Base-by-base conservation (phyloP, 257 asterid species). In the Marsdenia floribunda region DNA sequence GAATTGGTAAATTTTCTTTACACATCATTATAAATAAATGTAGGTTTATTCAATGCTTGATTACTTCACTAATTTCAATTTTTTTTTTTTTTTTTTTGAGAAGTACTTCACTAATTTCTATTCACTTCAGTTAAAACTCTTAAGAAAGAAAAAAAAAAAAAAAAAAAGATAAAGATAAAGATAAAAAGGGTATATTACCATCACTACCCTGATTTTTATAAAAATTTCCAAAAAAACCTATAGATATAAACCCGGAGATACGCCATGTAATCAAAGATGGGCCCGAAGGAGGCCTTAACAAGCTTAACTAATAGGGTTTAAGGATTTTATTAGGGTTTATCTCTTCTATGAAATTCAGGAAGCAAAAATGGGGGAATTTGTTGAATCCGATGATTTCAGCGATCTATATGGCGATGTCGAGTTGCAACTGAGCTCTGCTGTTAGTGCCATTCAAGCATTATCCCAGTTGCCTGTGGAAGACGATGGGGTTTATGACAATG, bases 401-500 rank as follows among this genome's bases (percentile, higher is more conserved):
- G 96, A 86, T 77, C 85, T 88, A 6, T 90, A 90, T 71, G 87
- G 85, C 44, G 92, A 88, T 75, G 88, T 90, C 21, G 90, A 82
- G 82, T 81, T 83, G 5, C 87, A 81, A 77, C 88, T 86, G 52
- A 80, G 86, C 81, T 87, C 88, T 22, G 89, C 90, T 29, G 74
- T 90, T 73, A 73, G 81, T 57, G 73, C 84, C 60, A n/a, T 81
- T 64, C 81, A 78, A 33, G 77, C 73, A 40, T 57, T 81, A 78
- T 75, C 63, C 10, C 64, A 75, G 68, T 66, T 84, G 70, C 70
- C 67, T 46, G 29, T 55, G 46, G 80, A 38, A 60, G 68, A 49
- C 5, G 73, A 50, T 55, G 73, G 15, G 3, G 33, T 58, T 74
- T 10, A 54, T 55, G 68, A 47, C 79, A 63, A 70, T 70, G 76